A percentile compares a stretch with the other conserved stretches of the same genome.
These are phyloP conservation scores for Cystobasidium ongulense DNA, from an alignment of 768 basidiomycete species.

Conservation along the genomic window DNA sequence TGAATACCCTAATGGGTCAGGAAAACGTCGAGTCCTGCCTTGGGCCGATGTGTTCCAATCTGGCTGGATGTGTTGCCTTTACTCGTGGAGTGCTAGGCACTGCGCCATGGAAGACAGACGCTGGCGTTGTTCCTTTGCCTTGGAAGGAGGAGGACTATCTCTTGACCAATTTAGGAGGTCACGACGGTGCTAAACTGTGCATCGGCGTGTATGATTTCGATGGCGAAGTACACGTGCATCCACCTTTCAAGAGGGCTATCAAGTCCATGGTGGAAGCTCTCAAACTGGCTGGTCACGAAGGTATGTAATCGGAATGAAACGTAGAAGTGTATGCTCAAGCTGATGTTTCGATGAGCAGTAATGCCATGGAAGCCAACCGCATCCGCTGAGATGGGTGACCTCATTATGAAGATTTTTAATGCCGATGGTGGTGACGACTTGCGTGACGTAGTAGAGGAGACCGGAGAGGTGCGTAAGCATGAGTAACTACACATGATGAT, in stretches of 20 bases:
- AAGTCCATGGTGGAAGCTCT: background rate
- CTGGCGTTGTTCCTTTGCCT: constrained; percentile 43
- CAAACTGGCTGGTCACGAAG: background rate
- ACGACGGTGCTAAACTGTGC: background rate
- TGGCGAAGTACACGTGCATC: constrained; percentile 45
- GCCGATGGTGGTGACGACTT: background rate
- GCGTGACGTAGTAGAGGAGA: background rate
- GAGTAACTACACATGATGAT: no score
- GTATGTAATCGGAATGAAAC: background rate
- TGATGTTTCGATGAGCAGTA: no score
- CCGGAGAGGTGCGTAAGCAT: background rate
- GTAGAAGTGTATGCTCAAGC: no score
- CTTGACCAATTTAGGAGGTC: background rate
- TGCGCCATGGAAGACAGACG: constrained; percentile 58
- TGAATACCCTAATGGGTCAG: background rate
- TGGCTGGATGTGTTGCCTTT: background rate
- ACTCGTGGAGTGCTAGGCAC: constrained; percentile 44
- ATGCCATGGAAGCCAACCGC: background rate
- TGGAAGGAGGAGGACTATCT: background rate
- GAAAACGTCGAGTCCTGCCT: background rate
- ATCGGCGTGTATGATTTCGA: constrained; percentile 43
- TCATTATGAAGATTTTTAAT: background rate
- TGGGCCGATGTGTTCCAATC: background rate
- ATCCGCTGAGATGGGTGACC: background rate
- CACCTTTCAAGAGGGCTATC: background rate